Conservation (phyloP, 2,329 filamentous ascomycete genomes). For the Aspergillus caelatus region DNA sequence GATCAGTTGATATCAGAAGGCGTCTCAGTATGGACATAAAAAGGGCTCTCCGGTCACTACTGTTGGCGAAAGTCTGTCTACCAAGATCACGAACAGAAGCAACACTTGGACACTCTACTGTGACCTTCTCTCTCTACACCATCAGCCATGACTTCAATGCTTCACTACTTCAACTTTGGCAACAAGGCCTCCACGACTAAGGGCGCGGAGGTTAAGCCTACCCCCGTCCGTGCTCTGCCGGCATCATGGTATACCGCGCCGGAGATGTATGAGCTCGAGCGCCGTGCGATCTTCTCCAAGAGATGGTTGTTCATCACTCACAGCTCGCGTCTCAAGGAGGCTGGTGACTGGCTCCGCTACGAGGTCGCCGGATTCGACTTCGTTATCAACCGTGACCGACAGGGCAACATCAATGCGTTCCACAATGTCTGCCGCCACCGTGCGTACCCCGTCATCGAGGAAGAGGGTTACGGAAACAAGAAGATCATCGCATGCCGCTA, state of each 20-base stretch:
- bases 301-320: conserved; percentile 43
- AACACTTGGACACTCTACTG: no score
- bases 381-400: conserved; percentile 52
- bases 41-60: neutral
- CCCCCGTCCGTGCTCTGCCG: conserved; percentile 44
- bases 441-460: conserved; percentile 58
- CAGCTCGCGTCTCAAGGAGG: conserved; percentile 50
- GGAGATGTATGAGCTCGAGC: conserved; percentile 55
- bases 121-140: neutral
- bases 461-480: conserved; percentile 49
- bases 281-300: conserved; percentile 58
- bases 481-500: conserved; percentile 61
- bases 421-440: conserved; percentile 64
- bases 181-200: neutral
- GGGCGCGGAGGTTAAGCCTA: neutral
- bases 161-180: conserved; percentile 1
- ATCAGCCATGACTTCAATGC: neutral
- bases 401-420: conserved; percentile 57
- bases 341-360: conserved; percentile 60
- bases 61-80: no score
- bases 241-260: conserved; percentile 48
- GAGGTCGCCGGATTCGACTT: conserved; percentile 62
- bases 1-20: neutral
- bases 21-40: neutral
- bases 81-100: neutral